phyloP scores from a whole-genome alignment of 306 rosid genomes.

The Argentina anserina region DNA sequence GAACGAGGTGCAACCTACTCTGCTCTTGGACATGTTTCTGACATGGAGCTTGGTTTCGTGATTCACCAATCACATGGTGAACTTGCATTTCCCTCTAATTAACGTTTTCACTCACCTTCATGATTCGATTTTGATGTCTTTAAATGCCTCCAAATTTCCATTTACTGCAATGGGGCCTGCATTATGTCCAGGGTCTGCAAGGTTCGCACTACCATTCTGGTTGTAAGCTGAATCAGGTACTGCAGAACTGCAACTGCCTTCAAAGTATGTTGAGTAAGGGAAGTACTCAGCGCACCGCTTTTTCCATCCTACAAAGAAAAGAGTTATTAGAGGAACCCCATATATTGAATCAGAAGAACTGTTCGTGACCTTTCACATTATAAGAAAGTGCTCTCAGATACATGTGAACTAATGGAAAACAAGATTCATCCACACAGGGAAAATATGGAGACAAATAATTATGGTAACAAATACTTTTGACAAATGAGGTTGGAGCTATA shows the following conservation, averaged over 20 bases:
- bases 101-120: slow-evolving; percentile 16
- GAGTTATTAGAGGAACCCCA: background rate
- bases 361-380: background rate
- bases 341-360: slow-evolving; percentile 5
- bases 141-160: slow-evolving; percentile 65
- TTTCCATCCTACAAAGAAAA: slow-evolving; percentile 74
- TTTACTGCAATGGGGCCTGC: slow-evolving; percentile 48
- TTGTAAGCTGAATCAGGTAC: slow-evolving; percentile 50
- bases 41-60: slow-evolving; percentile 28
- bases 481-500: too few species aligned
- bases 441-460: background rate
- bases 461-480: background rate
- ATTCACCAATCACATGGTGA: slow-evolving; percentile 24
- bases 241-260: slow-evolving; percentile 70
- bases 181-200: slow-evolving; percentile 32
- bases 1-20: slow-evolving; percentile 31
- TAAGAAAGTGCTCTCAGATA: background rate
- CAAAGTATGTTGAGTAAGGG: slow-evolving; percentile 74
- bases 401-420: background rate
- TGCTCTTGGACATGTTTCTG: slow-evolving; percentile 16
- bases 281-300: slow-evolving; percentile 66
- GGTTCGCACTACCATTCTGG: slow-evolving; percentile 48
- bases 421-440: too few species aligned
- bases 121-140: slow-evolving; percentile 49
- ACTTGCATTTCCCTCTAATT: slow-evolving; percentile 15